These are phyloP conservation scores for Chrysoporthe austroafricana DNA, from an alignment of 2,329 filamentous ascomycete species.

Conservation along the genomic window DNA sequence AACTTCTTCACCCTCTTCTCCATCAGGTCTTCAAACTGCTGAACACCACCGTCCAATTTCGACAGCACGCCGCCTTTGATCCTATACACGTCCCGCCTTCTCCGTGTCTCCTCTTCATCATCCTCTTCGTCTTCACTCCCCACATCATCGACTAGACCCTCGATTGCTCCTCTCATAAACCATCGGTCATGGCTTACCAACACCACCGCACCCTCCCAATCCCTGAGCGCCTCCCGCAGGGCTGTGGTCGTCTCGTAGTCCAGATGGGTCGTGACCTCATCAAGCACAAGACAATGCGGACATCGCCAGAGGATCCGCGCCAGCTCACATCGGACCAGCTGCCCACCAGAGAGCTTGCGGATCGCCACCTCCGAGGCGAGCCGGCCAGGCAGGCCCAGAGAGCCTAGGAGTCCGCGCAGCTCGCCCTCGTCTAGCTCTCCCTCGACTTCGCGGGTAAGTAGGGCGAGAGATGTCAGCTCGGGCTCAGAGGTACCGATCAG, in stretches of 20 bases:
- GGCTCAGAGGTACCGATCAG: constrained; percentile 52
- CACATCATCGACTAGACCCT: constrained; percentile 55
- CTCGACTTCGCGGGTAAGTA: constrained; percentile 61
- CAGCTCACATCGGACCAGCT: constrained; percentile 69
- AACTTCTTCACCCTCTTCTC: constrained; percentile 60
- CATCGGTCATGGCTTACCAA: constrained; percentile 83
- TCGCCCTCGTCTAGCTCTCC: constrained; percentile 66
- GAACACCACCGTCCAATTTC: constrained; percentile 62
- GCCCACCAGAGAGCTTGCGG: constrained; percentile 75
- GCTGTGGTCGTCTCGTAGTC: constrained; percentile 81
- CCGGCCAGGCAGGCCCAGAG: constrained; percentile 71
- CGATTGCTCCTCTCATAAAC: constrained; percentile 75
- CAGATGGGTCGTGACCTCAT: constrained; percentile 84
- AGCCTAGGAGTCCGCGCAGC: constrained; percentile 66
- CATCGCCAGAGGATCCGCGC: constrained; percentile 69
- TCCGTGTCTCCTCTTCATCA: constrained; percentile 44
- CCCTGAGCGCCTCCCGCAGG: constrained; percentile 66
- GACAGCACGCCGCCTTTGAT: constrained; percentile 61
- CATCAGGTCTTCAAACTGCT: constrained; percentile 66
- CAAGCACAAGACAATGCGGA: constrained; percentile 75
- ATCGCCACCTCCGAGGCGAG: constrained; percentile 75
- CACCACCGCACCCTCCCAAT: constrained; percentile 75
- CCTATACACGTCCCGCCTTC: constrained; percentile 62
- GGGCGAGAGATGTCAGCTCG: constrained; percentile 64
- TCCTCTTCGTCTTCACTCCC: constrained; percentile 47